Conservation (phyloP, 2,329 filamentous ascomycete species). For the Ophiobolus disseminans region DNA sequence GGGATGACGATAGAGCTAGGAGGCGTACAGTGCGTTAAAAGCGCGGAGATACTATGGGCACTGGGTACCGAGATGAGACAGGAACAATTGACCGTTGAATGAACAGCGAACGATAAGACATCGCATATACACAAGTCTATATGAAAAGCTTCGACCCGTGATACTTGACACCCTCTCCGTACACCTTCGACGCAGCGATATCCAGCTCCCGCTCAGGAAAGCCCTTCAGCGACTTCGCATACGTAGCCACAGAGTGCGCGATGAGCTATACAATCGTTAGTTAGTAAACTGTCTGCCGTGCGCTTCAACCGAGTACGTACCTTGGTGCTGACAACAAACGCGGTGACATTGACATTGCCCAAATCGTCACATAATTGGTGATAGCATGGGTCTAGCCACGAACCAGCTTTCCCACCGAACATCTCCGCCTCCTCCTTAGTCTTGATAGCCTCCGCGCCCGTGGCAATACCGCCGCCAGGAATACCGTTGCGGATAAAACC, state of each 20-base stretch:
- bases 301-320: constrained; percentile 19
- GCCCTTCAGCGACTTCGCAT: constrained; percentile 43
- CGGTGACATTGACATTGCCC: constrained; percentile 48
- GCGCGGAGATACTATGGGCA: no score
- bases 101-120: no score
- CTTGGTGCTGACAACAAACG: constrained; percentile 50
- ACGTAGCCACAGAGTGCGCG: constrained; percentile 47
- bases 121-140: no score
- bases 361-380: constrained; percentile 50
- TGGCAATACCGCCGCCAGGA: constrained; percentile 50
- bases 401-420: constrained; percentile 50
- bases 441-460: constrained; percentile 52
- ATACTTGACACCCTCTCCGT: constrained; percentile 35
- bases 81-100: no score
- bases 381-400: constrained; percentile 51
- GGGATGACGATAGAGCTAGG: no score
- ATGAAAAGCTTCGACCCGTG: constrained; percentile 46
- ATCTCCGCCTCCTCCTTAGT: constrained; percentile 45
- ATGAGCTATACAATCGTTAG: constrained; percentile 37
- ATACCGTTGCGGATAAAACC: constrained; percentile 52
- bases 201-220: constrained; percentile 41
- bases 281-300: neutral
- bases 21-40: no score
- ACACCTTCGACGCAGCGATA: constrained; percentile 23
- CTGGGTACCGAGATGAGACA: no score